Percentiles rank a stretch among this genome's conserved stretches.
These are phyloP conservation scores for Babesia ovis DNA, from an alignment of 169 alveolate species.

Conservation along the genomic window DNA sequence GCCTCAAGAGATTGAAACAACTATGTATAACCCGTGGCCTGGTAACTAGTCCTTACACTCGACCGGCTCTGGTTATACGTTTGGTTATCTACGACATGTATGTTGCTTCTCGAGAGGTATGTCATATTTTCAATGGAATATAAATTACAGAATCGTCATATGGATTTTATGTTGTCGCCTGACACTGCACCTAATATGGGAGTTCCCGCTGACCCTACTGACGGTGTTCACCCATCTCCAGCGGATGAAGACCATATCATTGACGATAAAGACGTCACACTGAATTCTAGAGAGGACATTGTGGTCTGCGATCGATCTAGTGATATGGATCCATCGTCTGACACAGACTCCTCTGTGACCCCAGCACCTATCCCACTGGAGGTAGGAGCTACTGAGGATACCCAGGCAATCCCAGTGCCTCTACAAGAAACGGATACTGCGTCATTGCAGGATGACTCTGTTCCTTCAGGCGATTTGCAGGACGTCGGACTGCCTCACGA, in stretches of 20 bases:
- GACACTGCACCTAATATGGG: too few species aligned
- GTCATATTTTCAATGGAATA: too few species aligned
- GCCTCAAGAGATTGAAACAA: slow-evolving; percentile 38
- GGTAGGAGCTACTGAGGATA: neutral
- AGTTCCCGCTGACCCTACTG: too few species aligned
- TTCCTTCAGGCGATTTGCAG: neutral
- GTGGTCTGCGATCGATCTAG: slow-evolving; percentile 15
- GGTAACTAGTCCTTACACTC: slow-evolving; percentile 1
- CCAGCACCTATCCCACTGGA: neutral
- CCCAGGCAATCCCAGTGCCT: neutral
- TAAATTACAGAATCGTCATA: too few species aligned
- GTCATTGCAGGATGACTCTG: neutral
- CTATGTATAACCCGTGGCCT: slow-evolving; percentile 48
- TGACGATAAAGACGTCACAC: too few species aligned
- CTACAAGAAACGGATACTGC: neutral
- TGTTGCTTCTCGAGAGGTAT: slow-evolving; percentile 14
- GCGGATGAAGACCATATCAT: too few species aligned
- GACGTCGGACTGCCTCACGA: too few species aligned
- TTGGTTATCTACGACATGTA: slow-evolving; percentile 44
- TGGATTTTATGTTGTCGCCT: too few species aligned
- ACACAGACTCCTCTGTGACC: neutral
- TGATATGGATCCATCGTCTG: slow-evolving; percentile 18
- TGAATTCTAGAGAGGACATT: neutral
- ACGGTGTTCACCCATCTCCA: too few species aligned
- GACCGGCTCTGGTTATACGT: slow-evolving; percentile 35